Evolutionary conservation across 1,139 yeast species (phyloP).

Genomic region (Dujonia santamariae): DNA sequence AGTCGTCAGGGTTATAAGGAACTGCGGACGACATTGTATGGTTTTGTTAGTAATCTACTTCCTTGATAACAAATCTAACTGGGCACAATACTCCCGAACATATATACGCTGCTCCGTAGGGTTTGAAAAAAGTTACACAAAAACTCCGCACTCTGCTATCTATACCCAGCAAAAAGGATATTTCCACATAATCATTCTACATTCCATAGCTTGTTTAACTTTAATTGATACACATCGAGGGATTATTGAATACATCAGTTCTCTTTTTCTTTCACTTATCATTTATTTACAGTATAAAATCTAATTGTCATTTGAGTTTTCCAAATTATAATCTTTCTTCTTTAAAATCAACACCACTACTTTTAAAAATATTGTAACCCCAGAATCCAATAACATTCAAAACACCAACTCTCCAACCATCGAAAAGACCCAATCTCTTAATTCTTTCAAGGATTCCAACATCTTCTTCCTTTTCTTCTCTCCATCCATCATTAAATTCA

Average conservation of each 20-base stretch:
- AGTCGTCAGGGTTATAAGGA: slow-evolving; percentile 65
- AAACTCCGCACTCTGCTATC: no score
- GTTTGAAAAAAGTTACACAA: no score
- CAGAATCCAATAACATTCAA: slow-evolving; percentile 79
- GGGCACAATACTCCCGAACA: background rate
- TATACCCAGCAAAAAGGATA: no score
- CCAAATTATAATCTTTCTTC: slow-evolving; percentile 35
- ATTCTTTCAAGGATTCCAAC: slow-evolving; percentile 12
- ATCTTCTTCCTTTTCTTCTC: slow-evolving; percentile 11
- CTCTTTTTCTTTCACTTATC: background rate
- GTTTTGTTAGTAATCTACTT: background rate
- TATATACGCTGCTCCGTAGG: background rate
- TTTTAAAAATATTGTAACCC: slow-evolving; percentile 68
- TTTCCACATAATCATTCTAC: no score
- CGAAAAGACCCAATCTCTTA: slow-evolving; percentile 51
- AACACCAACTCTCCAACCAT: slow-evolving; percentile 91
- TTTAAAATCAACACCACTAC: slow-evolving; percentile 42
- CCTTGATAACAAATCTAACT: background rate
- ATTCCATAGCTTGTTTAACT: no score
- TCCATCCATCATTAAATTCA: slow-evolving; percentile 31
- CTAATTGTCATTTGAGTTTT: background rate
- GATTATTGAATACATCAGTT: no score
- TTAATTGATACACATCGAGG: no score
- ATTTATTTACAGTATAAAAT: background rate
- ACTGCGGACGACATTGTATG: slow-evolving; percentile 49